Evolutionary conservation across 371 early-diverging fungal genomes (phyloP).

Genomic region (Rhizopus stolonifer): DNA sequence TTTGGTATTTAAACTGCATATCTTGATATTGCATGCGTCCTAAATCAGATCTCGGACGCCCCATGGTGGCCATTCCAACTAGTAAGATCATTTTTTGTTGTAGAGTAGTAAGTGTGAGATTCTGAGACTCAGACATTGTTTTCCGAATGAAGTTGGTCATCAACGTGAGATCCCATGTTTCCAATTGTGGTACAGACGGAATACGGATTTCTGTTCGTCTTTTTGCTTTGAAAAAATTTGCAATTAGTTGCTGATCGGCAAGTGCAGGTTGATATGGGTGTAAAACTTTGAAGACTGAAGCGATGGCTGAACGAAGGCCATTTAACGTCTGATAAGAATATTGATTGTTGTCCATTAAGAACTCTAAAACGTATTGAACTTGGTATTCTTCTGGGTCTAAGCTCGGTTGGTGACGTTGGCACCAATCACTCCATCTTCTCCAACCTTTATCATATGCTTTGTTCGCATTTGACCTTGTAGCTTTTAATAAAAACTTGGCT

Average conservation of each 20-base stretch:
- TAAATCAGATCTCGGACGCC: slow-evolving; percentile 9
- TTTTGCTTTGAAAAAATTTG: slow-evolving; percentile 9
- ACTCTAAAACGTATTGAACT: background rate
- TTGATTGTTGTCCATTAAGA: background rate
- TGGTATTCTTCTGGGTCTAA: background rate
- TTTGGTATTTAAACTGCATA: background rate
- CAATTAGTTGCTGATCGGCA: background rate
- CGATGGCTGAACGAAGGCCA: slow-evolving; percentile 7
- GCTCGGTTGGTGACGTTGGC: background rate
- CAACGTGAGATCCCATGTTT: background rate
- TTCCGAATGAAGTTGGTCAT: background rate
- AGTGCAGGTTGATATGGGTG: slow-evolving; percentile 1
- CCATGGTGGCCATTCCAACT: slow-evolving; percentile 11
- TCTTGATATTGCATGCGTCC: slow-evolving; percentile 7
- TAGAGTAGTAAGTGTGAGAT: background rate
- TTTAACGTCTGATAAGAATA: slow-evolving; percentile 2
- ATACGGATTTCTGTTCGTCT: background rate
- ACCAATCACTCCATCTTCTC: slow-evolving; percentile 7
- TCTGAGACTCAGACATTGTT: background rate
- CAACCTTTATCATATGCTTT: slow-evolving; percentile 15
- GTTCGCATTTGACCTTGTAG: background rate
- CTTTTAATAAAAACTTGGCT: background rate
- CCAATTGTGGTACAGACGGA: background rate
- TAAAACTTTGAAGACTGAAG: slow-evolving; percentile 1
- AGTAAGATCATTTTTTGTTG: slow-evolving; percentile 9